Evolutionary conservation across 768 basidiomycete species (phyloP).

Genomic region (Agaricus blazei): DNA sequence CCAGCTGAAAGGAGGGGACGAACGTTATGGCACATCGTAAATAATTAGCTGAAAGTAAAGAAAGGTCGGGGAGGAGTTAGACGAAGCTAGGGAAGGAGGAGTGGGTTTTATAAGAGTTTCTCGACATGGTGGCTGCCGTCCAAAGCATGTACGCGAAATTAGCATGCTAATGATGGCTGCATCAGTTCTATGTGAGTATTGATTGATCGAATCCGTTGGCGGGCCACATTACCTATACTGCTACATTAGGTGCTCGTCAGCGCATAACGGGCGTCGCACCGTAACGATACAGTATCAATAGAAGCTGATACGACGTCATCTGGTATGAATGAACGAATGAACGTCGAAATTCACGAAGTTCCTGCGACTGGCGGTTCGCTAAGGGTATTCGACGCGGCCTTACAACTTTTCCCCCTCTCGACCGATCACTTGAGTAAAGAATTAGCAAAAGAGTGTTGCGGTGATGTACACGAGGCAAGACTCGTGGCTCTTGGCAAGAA

Average conservation of each 20-base stretch:
- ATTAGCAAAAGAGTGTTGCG: background rate
- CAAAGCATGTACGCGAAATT: background rate
- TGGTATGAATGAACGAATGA: constrained; percentile 4
- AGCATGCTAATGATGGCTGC: constrained; percentile 1
- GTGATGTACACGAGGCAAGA: background rate
- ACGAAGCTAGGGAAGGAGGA: constrained; percentile 16
- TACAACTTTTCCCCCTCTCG: background rate
- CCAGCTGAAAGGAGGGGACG: constrained; percentile 19
- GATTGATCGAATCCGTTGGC: background rate
- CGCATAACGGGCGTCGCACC: background rate
- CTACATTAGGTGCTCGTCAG: background rate
- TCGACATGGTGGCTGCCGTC: background rate
- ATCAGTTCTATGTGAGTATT: background rate
- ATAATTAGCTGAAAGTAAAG: constrained; percentile 1
- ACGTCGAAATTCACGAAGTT: background rate
- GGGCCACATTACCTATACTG: constrained; percentile 1
- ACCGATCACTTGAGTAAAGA: no score
- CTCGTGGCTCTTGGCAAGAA: background rate
- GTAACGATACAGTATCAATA: background rate
- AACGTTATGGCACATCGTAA: constrained; percentile 72
- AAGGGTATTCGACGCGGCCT: background rate
- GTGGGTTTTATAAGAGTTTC: constrained; percentile 2
- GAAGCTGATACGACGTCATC: background rate
- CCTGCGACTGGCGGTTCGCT: background rate
- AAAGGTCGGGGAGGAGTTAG: constrained; percentile 16